phyloP scores from a whole-genome alignment of 768 basidiomycete genomes.

The Calocybe gangraenosa region DNA sequence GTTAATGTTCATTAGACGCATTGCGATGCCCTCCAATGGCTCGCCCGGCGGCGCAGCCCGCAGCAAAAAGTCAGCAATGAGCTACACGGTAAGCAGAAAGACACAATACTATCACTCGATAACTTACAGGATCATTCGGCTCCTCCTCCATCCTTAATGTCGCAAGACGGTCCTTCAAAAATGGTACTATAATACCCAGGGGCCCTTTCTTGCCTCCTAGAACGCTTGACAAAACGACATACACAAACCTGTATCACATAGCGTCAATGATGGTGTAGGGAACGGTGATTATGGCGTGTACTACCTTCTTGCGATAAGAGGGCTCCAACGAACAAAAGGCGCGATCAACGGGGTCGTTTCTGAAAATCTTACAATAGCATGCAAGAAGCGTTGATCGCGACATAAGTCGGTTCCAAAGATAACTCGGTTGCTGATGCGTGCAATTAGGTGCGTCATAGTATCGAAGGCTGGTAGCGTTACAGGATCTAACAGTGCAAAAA shows the following conservation, averaged over 20 bases:
- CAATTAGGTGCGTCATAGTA: conserved; percentile 34
- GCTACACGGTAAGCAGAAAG: background rate
- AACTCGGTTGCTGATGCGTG: conserved; percentile 33
- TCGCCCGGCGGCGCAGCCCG: conserved; percentile 26
- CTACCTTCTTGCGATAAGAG: conserved; percentile 26
- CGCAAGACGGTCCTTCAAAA: conserved; percentile 23
- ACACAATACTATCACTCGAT: background rate
- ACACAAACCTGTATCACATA: conserved; percentile 21
- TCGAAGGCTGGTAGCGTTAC: conserved; percentile 25
- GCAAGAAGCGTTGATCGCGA: conserved; percentile 30
- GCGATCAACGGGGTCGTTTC: conserved; percentile 30
- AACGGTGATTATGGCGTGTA: conserved; percentile 4
- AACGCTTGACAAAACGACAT: conserved; percentile 27
- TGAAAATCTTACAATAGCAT: conserved; percentile 30
- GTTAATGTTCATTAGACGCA: conserved; percentile 34
- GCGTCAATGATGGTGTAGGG: background rate
- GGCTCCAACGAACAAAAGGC: conserved; percentile 30
- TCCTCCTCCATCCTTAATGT: conserved; percentile 20
- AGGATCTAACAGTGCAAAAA: conserved; percentile 14
- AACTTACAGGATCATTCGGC: conserved; percentile 23
- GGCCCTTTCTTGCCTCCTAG: conserved; percentile 30
- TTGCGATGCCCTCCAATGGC: conserved; percentile 26
- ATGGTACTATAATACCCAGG: conserved; percentile 25
- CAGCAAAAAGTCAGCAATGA: conserved; percentile 27
- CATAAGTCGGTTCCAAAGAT: conserved; percentile 32